Percentiles rank a stretch among this genome's conserved stretches.
phyloP scores from a whole-genome alignment of 2,329 filamentous ascomycete species.

The Septoria linicola region DNA sequence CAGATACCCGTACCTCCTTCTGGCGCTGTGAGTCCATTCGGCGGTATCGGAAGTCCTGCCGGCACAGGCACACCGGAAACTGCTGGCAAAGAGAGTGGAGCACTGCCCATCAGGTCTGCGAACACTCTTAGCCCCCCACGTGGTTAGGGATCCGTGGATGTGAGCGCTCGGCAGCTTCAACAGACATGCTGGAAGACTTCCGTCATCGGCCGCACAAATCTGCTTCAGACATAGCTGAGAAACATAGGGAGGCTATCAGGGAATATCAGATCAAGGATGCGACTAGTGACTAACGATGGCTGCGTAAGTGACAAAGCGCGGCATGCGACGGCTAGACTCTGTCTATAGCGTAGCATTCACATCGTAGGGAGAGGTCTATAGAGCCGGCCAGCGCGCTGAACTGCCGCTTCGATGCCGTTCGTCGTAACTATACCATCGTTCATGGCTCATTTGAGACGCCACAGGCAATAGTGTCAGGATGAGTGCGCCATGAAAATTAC shows the following conservation, averaged over 20 bases:
- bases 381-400: no score
- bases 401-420: no score
- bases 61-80: slow-evolving; percentile 18
- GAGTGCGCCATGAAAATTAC: no score
- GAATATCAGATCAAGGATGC: not conserved
- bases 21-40: slow-evolving; percentile 42
- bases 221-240: slow-evolving; percentile 1
- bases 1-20: slow-evolving; percentile 68
- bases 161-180: slow-evolving; percentile 1
- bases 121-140: slow-evolving; percentile 3
- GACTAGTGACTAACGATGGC: not conserved
- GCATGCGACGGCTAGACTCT: not conserved
- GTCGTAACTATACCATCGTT: no score
- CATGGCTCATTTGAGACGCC: no score
- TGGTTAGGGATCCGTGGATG: slow-evolving; percentile 7
- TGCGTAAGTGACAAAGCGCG: not conserved
- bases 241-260: not conserved
- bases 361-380: no score
- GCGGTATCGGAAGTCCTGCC: slow-evolving; percentile 26
- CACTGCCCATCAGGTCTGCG: slow-evolving; percentile 6
- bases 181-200: slow-evolving; percentile 4
- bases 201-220: slow-evolving; percentile 5
- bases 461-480: no score
- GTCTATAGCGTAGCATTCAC: not conserved
- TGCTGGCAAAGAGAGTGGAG: slow-evolving; percentile 12